Base-by-base conservation (phyloP, 306 rosid genomes). In the Acmispon strigosus region DNA sequence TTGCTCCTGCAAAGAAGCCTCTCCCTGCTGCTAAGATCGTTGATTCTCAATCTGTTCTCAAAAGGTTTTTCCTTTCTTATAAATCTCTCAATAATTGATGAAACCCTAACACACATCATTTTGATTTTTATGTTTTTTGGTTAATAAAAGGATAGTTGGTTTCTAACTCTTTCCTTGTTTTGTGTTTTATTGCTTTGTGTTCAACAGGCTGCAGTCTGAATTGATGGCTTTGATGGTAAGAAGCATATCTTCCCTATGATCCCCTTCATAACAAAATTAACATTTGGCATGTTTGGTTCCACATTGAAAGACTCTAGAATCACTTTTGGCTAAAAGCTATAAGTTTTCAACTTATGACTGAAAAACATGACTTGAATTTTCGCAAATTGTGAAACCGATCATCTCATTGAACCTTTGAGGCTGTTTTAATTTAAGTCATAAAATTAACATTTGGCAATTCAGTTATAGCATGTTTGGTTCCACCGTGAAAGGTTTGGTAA, bases 161-260 rank as follows among this genome's bases (percentile, higher is more conserved):
- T 22, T 69, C 81, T 87, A 73, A 85, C 69, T 34, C 27, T 41
- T 20, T 11, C 9, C 5, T 69, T 58, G 43, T 36, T 53, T 24
- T 10, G 66, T 54, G 59, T 43, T 83, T 18, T 2, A 2, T 36
- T 57, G 8, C 5, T n/a, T 29, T 19, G 2, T 42, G 12, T 55
- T 53, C 4, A 66, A 76, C 90, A 94, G 98, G 89, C 49, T 94
- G 81, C 97, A 91, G 51, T 94, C 99, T 73, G 99, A 91, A 64
- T 76, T 94, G 77, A 94, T 94, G 99, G 90, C 97, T 36, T 75
- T 94, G 76, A 94, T 94, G 99, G 99, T 94, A 80, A 87, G 88
- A 79, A 60, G 44, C 55, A n/a, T 14, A 45, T 22, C 3, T 6
- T 15, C 10, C 2, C 8, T 42, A 6, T 10, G 13, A 3, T 43